These are phyloP conservation scores for Populus pruinosa DNA, from an alignment of 345 rosid species.

Conservation along the genomic window DNA sequence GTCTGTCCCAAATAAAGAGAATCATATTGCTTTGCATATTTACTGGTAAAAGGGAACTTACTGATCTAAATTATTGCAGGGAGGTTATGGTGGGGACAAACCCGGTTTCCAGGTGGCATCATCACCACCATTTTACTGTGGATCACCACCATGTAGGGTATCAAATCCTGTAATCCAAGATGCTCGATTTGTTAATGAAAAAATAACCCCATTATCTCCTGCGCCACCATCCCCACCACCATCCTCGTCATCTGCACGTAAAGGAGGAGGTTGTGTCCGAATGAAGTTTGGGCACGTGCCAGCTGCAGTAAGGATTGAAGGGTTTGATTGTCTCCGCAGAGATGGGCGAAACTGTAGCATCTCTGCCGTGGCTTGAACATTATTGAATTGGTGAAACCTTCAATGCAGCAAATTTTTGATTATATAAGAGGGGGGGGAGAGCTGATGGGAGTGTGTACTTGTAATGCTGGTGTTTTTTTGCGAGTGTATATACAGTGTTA, in stretches of 20 bases:
- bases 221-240: conserved; percentile 32
- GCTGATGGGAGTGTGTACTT: conserved; percentile 10
- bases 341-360: conserved; percentile 60
- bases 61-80: conserved; percentile 31
- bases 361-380: conserved; percentile 59
- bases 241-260: conserved; percentile 18
- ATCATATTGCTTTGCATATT: not conserved
- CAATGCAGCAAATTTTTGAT: conserved; percentile 20
- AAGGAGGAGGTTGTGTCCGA: conserved; percentile 55
- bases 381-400: not conserved
- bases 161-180: conserved; percentile 68
- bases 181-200: conserved; percentile 50
- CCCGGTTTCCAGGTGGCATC: conserved; percentile 32
- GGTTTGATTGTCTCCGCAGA: conserved; percentile 64
- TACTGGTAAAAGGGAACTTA: not conserved
- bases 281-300: conserved; percentile 54
- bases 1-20: not conserved
- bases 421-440: not conserved
- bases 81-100: conserved; percentile 37
- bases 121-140: conserved; percentile 64
- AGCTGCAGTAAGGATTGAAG: conserved; percentile 74
- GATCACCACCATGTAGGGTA: conserved; percentile 73
- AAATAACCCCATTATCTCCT: conserved; percentile 17
- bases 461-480: not conserved
- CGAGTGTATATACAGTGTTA: conserved; percentile 21